Percentiles rank a stretch among this genome's conserved stretches.
These are phyloP conservation scores for Schizophyllum commune DNA, from an alignment of 1,284 basidiomycete genomes.

Conservation along the genomic window DNA sequence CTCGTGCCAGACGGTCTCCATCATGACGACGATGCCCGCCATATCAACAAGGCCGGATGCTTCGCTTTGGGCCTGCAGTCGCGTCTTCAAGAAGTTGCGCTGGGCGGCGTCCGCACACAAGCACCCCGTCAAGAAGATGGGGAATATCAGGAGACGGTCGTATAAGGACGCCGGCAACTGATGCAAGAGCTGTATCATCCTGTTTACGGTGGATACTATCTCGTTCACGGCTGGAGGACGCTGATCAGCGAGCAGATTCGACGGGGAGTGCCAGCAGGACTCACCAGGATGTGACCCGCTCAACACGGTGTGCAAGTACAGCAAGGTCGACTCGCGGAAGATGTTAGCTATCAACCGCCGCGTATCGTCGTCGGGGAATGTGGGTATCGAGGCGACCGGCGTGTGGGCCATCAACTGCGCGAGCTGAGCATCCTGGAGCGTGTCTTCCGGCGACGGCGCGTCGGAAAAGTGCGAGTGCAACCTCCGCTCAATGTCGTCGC, in stretches of 20 bases:
- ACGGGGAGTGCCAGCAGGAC: slow-evolving; percentile 16
- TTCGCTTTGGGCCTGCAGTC: slow-evolving; percentile 47
- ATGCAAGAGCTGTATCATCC: slow-evolving; percentile 43
- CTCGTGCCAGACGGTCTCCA: slow-evolving; percentile 62
- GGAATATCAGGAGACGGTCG: slow-evolving; percentile 64
- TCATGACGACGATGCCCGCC: slow-evolving; percentile 45
- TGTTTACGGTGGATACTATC: slow-evolving; percentile 49
- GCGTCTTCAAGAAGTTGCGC: slow-evolving; percentile 52
- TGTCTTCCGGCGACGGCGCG: slow-evolving; percentile 16
- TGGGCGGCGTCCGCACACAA: slow-evolving; percentile 57
- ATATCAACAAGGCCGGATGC: slow-evolving; percentile 46
- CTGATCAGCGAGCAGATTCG: slow-evolving; percentile 9
- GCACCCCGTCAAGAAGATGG: slow-evolving; percentile 63
- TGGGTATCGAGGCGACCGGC: slow-evolving; percentile 15
- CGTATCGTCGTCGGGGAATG: slow-evolving; percentile 33
- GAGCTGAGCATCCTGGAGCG: slow-evolving; percentile 25
- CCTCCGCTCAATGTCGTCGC: slow-evolving; percentile 56
- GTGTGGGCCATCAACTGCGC: slow-evolving; percentile 29
- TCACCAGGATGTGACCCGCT: slow-evolving; percentile 60
- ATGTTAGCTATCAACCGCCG: slow-evolving; percentile 46
- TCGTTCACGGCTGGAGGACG: slow-evolving; percentile 56
- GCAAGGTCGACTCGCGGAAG: slow-evolving; percentile 57
- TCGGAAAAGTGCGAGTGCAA: slow-evolving; percentile 35
- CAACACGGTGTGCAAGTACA: slow-evolving; percentile 67
- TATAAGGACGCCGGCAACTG: slow-evolving; percentile 47